Base-by-base conservation (phyloP, 176 grass and related monocot genomes). In the Thalia dealbata region DNA sequence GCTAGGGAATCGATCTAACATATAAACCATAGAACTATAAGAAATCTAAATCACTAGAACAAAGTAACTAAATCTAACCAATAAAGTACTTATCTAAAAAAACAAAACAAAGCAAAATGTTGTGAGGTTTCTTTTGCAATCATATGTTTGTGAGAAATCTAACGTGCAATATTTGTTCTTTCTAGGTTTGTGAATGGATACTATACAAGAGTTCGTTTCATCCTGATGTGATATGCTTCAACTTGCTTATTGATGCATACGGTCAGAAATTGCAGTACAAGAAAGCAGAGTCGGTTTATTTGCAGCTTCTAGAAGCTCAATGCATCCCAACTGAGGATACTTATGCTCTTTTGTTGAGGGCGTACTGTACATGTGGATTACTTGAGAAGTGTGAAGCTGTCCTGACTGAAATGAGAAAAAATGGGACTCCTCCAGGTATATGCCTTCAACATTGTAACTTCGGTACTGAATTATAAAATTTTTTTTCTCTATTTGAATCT, bases 301-400 rank as follows among this genome's bases (percentile, higher is more conserved):
- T 81, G 55, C 52, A 79, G 21, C 82, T 96, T 35, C 74, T 89
- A 55, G 92, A 96, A 63, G 84, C 84, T 74, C 79, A 22, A 1
- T 96, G 92, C 29, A 84, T 96, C 69, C 89, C 92, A 27, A 96
- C 92, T 27, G 92, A 96, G 75, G 92, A 96, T 63, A 92, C 92
- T 18, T 96, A 88, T 30, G 89, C 92, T 52, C 89, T 96, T 75
- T 84, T 92, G 1, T 2, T 96, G 38, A 73, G 85, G 0, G 89
- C 84, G 65, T 96, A 89, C 67, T 96, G 89, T 78, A 75, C 56
- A 50, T 75, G 80, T 52, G 84, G 92, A 18, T 78, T 76, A 7
- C 45, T 89, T 21, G 84, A 96, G 75, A 82, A 91, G 43, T 87
- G 89, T 14, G 92, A 85, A 64, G 92, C 89, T 61, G 86, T 89